phyloP scores from a whole-genome alignment of 1,284 basidiomycete genomes.

The Fomitopsis betulina region DNA sequence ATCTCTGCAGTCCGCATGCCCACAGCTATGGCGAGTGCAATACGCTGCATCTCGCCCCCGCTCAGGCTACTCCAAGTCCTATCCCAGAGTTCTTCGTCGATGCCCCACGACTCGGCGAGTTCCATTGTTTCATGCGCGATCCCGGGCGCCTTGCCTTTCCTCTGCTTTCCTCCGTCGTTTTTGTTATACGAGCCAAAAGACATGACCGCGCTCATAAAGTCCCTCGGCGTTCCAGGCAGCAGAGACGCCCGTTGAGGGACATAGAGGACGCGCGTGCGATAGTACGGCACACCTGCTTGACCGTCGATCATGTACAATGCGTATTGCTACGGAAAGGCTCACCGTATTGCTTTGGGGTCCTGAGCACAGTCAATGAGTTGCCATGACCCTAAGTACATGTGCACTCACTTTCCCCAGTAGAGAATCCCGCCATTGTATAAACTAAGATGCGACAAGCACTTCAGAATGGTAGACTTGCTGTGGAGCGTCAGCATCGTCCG shows the following conservation, averaged over 20 bases:
- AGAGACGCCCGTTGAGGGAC: conserved; percentile 83
- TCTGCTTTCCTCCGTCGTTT: conserved; percentile 15
- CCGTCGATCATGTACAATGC: not conserved
- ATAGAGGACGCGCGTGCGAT: conserved; percentile 75
- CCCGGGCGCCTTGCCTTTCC: conserved; percentile 14
- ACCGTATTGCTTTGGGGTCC: conserved; percentile 55
- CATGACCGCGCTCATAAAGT: conserved; percentile 59
- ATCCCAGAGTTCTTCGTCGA: conserved; percentile 68
- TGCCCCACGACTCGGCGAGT: conserved; percentile 63
- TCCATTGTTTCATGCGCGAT: conserved; percentile 37
- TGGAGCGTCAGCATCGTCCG: not conserved
- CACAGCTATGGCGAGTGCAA: conserved; percentile 72
- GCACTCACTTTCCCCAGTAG: conserved; percentile 59
- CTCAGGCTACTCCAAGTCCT: conserved; percentile 75
- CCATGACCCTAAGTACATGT: not conserved
- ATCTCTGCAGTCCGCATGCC: conserved; percentile 74
- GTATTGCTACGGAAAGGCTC: conserved; percentile 10
- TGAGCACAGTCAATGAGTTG: conserved; percentile 18
- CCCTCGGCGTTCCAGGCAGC: conserved; percentile 73
- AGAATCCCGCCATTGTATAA: conserved; percentile 65
- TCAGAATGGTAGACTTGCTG: conserved; percentile 80
- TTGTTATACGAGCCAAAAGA: conserved; percentile 49
- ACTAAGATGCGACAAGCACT: conserved; percentile 77
- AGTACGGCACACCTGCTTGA: conserved; percentile 62
- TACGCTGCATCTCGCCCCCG: conserved; percentile 80